Evolutionary conservation across 192 early-diverging fungal species (phyloP).

Genomic region (Coemansia aciculifera): DNA sequence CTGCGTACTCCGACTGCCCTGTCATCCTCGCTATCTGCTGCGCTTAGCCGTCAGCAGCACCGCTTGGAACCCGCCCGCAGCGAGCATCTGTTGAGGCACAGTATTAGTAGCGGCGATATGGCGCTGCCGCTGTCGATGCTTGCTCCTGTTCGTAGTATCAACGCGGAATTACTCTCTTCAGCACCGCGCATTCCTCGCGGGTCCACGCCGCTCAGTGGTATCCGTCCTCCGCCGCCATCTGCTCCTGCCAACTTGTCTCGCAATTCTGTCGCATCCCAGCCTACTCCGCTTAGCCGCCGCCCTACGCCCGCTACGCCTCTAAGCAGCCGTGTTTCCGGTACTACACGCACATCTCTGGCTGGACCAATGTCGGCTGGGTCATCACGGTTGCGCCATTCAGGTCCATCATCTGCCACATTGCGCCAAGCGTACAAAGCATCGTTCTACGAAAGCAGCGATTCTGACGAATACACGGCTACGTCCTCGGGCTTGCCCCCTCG

Average conservation of each 20-base stretch:
- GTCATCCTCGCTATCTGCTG: constrained; percentile 10
- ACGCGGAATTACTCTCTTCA: background rate
- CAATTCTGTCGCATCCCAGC: background rate
- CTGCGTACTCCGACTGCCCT: constrained; percentile 14
- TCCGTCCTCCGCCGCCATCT: background rate
- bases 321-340: background rate
- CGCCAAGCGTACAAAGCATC: background rate
- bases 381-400: background rate
- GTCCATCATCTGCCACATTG: background rate
- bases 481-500: background rate
- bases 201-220: background rate
- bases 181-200: constrained; percentile 1
- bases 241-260: background rate
- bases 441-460: constrained; percentile 13
- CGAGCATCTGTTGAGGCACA: background rate
- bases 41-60: constrained; percentile 30
- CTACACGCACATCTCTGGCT: background rate
- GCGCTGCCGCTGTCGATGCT: constrained; percentile 14
- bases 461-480: background rate
- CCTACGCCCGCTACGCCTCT: background rate
- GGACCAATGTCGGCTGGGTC: background rate
- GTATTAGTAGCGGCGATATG: constrained; percentile 11
- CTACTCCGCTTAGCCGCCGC: background rate
- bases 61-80: constrained; percentile 21
- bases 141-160: background rate